Conservation (phyloP, 495 filamentous ascomycete species). For the Darksidea phi region DNA sequence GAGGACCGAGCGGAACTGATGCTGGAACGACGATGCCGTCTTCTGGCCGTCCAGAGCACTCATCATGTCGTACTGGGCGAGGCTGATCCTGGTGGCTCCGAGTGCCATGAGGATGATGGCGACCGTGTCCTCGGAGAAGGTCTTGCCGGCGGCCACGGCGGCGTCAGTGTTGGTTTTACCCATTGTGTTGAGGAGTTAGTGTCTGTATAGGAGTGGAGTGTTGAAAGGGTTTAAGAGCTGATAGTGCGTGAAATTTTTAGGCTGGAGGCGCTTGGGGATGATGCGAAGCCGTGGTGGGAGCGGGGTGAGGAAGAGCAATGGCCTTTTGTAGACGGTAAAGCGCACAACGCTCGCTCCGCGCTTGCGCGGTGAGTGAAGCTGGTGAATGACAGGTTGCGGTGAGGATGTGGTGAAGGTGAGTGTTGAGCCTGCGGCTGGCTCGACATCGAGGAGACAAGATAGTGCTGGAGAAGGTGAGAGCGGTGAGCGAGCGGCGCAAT, state of each 20-base stretch:
- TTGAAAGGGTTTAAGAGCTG: not conserved
- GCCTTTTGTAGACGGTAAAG: not conserved
- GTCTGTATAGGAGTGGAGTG: not conserved
- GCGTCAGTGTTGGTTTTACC: not conserved
- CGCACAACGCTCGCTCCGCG: too few relatives aligned
- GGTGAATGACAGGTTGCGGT: too few relatives aligned
- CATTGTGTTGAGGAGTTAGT: not conserved
- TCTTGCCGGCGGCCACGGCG: constrained; percentile 1
- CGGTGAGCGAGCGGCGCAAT: too few relatives aligned
- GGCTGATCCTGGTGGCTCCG: constrained; percentile 7
- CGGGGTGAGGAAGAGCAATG: constrained; percentile 1
- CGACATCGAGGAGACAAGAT: too few relatives aligned
- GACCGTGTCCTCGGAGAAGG: constrained; percentile 17
- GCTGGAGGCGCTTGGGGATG: too few relatives aligned
- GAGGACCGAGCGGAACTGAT: constrained; percentile 21
- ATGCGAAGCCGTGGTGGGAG: not conserved
- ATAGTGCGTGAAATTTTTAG: too few relatives aligned
- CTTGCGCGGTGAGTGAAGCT: too few relatives aligned
- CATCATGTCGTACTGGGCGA: constrained; percentile 25
- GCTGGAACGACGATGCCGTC: constrained; percentile 23
- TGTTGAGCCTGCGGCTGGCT: too few relatives aligned
- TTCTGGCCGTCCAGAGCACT: constrained; percentile 26
- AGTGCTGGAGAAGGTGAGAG: too few relatives aligned
- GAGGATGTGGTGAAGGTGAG: too few relatives aligned
- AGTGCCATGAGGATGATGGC: constrained; percentile 17